Base-by-base conservation (phyloP, 352 stramenopile species). In the Pythium grandisporangium region DNA sequence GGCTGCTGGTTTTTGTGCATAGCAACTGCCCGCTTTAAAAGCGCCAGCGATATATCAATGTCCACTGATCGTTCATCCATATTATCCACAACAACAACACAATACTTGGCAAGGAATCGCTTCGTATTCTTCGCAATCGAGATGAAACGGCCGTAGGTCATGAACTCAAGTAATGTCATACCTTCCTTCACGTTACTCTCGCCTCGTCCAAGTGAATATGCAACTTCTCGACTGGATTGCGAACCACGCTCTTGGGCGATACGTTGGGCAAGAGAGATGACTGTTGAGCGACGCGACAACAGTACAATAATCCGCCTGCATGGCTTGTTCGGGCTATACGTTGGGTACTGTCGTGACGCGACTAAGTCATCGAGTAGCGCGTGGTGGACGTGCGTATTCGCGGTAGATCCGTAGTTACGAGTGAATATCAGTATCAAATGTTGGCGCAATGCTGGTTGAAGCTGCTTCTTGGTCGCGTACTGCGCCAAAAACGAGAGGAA, bases 351-450 rank as follows among this genome's bases (percentile, higher is more conserved):
- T n/a, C n/a, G n/a, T n/a, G n/a, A n/a, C 0, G 42, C 30, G 21
- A 66, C 2, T 4, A 63, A 42, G 17, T 57, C 36, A 21, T 63
- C 51, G n/a, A 66, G 21, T 8, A 66, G 20, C 13, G 63, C 36
- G 24, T 66, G 58, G 5, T 53, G 58, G 1, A 66, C 38, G 32
- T 61, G 53, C 2, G 58, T 66, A 25, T n/a, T n/a, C n/a, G n/a
- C n/a, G n/a, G n/a, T n/a, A n/a, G n/a, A n/a, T n/a, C n/a, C n/a
- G n/a, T n/a, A n/a, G n/a, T n/a, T n/a, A n/a, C n/a, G n/a, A n/a
- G n/a, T n/a, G n/a, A n/a, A n/a, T n/a, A n/a, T n/a, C n/a, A n/a
- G n/a, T n/a, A n/a, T n/a, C n/a, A n/a, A n/a, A n/a, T n/a, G n/a
- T n/a, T n/a, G n/a, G n/a, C n/a, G n/a, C n/a, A n/a, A n/a, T n/a